Percentiles rank a stretch among this genome's conserved stretches.
phyloP scores from a whole-genome alignment of 371 early-diverging fungal species.

The Apophysomyces ossiformis region DNA sequence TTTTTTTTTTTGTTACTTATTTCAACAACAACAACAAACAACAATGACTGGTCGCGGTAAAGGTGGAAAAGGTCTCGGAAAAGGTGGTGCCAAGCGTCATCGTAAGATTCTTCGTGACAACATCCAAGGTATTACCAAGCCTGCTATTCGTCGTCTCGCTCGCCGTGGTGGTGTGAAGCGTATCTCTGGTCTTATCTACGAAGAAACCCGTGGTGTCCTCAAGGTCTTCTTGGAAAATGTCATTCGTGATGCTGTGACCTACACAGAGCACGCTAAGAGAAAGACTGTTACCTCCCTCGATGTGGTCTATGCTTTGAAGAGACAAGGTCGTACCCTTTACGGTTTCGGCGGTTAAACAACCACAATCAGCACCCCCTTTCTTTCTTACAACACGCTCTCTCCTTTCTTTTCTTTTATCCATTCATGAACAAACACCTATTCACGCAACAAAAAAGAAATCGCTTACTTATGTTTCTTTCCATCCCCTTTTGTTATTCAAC shows the following conservation, averaged over 20 bases:
- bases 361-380: not conserved
- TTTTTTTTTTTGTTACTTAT: constrained; percentile 13
- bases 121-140: constrained; percentile 99
- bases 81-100: constrained; percentile 98
- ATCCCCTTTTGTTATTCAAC: too few species aligned
- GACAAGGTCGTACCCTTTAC: constrained; percentile 94
- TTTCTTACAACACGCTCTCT: not conserved
- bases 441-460: too few species aligned
- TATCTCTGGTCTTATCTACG: too few species aligned
- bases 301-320: constrained; percentile 97
- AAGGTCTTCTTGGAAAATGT: constrained; percentile 98
- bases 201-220: constrained; percentile 88
- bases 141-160: constrained; percentile 99
- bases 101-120: constrained; percentile 99
- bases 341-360: constrained; percentile 37
- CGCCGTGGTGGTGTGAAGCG: constrained; percentile 96
- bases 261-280: constrained; percentile 99
- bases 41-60: constrained; percentile 95
- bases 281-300: constrained; percentile 95
- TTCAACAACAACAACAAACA: constrained; percentile 13
- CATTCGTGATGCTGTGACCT: constrained; percentile 98
- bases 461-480: too few species aligned
- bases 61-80: constrained; percentile 51
- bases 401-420: not conserved
- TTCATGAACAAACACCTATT: too few species aligned